These are phyloP conservation scores for Penicillium aurantiogriseum DNA, from an alignment of 2,329 filamentous ascomycete species.

Conservation along the genomic window DNA sequence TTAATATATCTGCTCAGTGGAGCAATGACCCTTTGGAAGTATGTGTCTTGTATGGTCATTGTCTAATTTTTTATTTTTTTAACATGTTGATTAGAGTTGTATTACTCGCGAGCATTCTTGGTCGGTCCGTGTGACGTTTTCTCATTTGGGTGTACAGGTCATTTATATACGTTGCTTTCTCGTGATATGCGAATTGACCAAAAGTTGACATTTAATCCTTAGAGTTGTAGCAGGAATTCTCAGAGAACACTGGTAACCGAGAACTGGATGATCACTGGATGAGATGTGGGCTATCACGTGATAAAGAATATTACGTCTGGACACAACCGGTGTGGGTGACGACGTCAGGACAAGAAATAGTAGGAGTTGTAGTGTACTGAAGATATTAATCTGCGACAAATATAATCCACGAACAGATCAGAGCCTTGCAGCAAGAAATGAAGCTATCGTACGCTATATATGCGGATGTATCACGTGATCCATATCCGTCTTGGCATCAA, in stretches of 20 bases:
- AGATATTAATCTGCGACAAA: background rate
- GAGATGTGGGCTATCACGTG: background rate
- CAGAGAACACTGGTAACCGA: background rate
- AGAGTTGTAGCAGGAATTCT: background rate
- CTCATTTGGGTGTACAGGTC: background rate
- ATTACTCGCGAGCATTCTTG: slow-evolving; percentile 6
- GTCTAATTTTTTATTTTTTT: slow-evolving; percentile 5
- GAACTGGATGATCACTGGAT: background rate
- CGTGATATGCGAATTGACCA: background rate
- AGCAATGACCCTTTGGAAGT: background rate
- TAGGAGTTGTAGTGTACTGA: fast-evolving
- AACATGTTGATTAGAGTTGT: slow-evolving; percentile 10
- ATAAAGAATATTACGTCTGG: background rate
- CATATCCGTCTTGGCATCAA: slow-evolving; percentile 37
- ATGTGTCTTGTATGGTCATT: slow-evolving; percentile 9
- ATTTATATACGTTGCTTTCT: background rate
- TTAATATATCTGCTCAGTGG: background rate
- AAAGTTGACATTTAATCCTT: background rate
- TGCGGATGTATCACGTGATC: slow-evolving; percentile 24
- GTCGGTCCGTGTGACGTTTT: background rate
- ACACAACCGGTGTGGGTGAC: background rate
- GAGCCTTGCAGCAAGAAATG: background rate
- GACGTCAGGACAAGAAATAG: no score
- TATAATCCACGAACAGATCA: background rate
- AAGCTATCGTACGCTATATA: background rate